phyloP scores from a whole-genome alignment of 106 monocot species.

The Posidonia australis region DNA sequence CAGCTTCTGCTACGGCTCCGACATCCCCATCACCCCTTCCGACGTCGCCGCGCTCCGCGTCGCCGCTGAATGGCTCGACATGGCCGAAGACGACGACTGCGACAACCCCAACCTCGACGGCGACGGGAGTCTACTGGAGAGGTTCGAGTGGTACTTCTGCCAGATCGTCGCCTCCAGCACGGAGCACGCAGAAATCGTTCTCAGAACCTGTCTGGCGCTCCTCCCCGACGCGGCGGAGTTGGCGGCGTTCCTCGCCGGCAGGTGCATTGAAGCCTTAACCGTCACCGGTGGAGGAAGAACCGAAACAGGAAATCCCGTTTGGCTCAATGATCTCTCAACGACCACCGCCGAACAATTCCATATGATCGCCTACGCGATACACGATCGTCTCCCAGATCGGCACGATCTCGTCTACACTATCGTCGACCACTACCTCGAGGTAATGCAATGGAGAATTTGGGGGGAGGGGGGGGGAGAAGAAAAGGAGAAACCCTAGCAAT shows the following conservation, averaged over 20 bases:
- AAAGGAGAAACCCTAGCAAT: too few species aligned
- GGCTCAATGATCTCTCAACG: conserved; percentile 44
- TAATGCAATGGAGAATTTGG: not conserved
- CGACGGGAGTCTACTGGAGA: conserved; percentile 22
- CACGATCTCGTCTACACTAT: conserved; percentile 66
- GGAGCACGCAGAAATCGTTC: conserved; percentile 27
- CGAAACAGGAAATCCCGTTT: conserved; percentile 12
- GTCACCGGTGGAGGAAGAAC: conserved; percentile 7
- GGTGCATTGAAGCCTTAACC: conserved; percentile 58
- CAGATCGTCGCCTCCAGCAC: conserved; percentile 40
- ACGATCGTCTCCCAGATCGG: conserved; percentile 31
- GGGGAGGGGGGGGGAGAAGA: too few species aligned
- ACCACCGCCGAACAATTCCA: conserved; percentile 29
- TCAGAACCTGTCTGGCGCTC: conserved; percentile 35
- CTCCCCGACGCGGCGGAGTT: conserved; percentile 24
- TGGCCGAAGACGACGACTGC: conserved; percentile 18
- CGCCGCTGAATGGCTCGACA: conserved; percentile 61
- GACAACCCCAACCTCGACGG: not conserved
- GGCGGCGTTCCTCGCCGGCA: conserved; percentile 26
- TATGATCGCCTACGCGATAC: conserved; percentile 44
- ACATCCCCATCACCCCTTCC: conserved; percentile 38
- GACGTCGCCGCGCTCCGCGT: conserved; percentile 41
- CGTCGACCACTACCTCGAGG: conserved; percentile 61
- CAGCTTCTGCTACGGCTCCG: conserved; percentile 51
- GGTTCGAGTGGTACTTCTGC: conserved; percentile 58